Percentiles rank a stretch among this genome's conserved stretches.
phyloP scores from a whole-genome alignment of 2,329 filamentous ascomycete species.

The Aspergillus eucalypticola region DNA sequence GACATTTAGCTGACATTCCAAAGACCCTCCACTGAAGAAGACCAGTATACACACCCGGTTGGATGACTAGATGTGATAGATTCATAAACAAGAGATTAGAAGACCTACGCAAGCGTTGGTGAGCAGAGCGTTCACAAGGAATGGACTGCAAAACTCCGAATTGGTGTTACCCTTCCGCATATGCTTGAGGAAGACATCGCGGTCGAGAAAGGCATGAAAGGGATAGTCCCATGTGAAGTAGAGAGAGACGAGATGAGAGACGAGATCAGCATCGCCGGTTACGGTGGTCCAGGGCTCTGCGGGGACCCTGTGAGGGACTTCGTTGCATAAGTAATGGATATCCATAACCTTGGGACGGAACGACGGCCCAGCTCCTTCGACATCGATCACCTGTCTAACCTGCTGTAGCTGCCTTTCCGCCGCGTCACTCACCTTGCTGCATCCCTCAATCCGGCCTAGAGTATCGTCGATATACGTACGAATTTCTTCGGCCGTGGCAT shows the following conservation, averaged over 20 bases:
- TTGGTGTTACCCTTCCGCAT: slow-evolving; percentile 41
- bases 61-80: neutral
- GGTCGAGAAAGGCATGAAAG: slow-evolving; percentile 77
- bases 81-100: neutral
- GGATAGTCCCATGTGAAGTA: slow-evolving; percentile 95
- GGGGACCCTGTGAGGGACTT: slow-evolving; percentile 36
- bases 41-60: neutral
- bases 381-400: slow-evolving; percentile 29
- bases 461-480: slow-evolving; percentile 35
- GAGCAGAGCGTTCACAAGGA: slow-evolving; percentile 89
- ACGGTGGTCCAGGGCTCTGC: slow-evolving; percentile 73
- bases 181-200: slow-evolving; percentile 69
- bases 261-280: slow-evolving; percentile 70
- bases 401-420: slow-evolving; percentile 31
- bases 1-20: neutral
- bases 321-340: slow-evolving; percentile 42
- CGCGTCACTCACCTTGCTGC: slow-evolving; percentile 18
- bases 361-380: slow-evolving; percentile 33
- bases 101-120: slow-evolving; percentile 52
- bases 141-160: slow-evolving; percentile 75
- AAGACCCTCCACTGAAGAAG: neutral
- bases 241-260: slow-evolving; percentile 82
- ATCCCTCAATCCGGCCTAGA: slow-evolving; percentile 23
- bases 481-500: slow-evolving; percentile 39
- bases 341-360: slow-evolving; percentile 45